phyloP scores from a whole-genome alignment of 768 basidiomycete species.

The Mrakia frigida region DNA sequence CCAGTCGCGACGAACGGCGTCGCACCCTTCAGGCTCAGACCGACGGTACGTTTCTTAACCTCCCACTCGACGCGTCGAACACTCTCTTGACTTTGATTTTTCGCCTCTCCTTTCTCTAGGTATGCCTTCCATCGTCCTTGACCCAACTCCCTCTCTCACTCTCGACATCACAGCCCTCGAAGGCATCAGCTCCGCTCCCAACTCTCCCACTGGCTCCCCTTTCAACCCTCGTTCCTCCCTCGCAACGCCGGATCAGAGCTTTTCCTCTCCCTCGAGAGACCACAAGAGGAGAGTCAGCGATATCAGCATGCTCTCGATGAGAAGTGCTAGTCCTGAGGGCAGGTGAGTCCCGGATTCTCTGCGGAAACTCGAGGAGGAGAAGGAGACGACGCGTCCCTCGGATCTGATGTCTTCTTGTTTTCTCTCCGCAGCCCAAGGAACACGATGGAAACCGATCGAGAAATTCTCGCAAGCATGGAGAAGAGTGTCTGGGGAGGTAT shows the following conservation, averaged over 20 bases:
- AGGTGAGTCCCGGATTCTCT: neutral
- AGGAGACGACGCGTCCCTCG: neutral
- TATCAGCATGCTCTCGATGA: slow-evolving; percentile 1
- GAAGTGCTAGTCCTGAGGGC: neutral
- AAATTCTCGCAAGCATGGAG: slow-evolving; percentile 7
- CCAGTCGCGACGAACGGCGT: slow-evolving; percentile 45
- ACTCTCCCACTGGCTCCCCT: neutral
- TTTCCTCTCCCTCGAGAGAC: neutral
- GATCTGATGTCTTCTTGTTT: neutral
- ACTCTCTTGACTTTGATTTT: too few relatives aligned
- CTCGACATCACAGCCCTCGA: slow-evolving; percentile 15
- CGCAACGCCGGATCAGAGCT: neutral
- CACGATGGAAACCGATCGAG: neutral
- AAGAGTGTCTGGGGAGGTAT: slow-evolving; percentile 15
- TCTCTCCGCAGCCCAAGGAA: neutral
- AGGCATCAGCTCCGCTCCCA: neutral
- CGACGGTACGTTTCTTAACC: neutral
- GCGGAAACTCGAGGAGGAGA: neutral
- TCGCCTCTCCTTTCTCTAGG: neutral
- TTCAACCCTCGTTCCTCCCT: neutral
- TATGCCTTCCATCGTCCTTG: slow-evolving; percentile 19
- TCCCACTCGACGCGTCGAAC: too few relatives aligned
- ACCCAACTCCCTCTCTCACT: neutral
- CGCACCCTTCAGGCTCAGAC: neutral
- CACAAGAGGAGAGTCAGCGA: slow-evolving; percentile 6